Percentiles rank a stretch among this genome's conserved stretches.
Conservation (phyloP, 169 alveolate species). For the Cryptosporidium xiaoi region DNA sequence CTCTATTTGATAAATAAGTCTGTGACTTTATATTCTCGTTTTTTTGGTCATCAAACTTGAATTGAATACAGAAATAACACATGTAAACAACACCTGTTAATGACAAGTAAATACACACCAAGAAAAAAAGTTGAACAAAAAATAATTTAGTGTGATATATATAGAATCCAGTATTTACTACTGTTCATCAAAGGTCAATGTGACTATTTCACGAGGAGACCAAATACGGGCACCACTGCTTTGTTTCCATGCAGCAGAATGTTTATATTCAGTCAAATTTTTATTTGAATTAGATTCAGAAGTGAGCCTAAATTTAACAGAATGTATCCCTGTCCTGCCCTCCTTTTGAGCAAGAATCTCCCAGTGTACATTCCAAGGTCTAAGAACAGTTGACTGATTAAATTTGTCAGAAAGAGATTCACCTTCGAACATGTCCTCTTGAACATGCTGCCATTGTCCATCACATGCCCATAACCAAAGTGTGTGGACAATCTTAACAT, state of each 20-base stretch:
- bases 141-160: conserved; percentile 83
- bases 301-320: conserved; percentile 63
- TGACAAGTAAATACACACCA: no score
- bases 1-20: no score
- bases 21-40: no score
- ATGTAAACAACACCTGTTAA: no score
- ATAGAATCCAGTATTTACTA: conserved; percentile 45
- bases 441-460: conserved; percentile 86
- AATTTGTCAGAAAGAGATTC: conserved; percentile 87
- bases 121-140: conserved; percentile 51
- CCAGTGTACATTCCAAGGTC: conserved; percentile 92
- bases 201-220: conserved; percentile 77
- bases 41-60: no score
- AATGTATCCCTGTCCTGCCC: conserved; percentile 64
- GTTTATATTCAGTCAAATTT: conserved; percentile 59
- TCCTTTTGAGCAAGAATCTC: conserved; percentile 75
- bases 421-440: conserved; percentile 85
- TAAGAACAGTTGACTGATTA: conserved; percentile 87
- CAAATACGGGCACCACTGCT: conserved; percentile 72
- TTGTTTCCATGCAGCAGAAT: conserved; percentile 75
- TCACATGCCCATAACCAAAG: conserved; percentile 91
- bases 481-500: conserved; percentile 87
- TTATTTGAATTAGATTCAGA: conserved; percentile 36
- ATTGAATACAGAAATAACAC: no score
- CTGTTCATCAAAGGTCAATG: conserved; percentile 42